Base-by-base conservation (phyloP, 495 filamentous ascomycete genomes). In the Immersiella caudata region DNA sequence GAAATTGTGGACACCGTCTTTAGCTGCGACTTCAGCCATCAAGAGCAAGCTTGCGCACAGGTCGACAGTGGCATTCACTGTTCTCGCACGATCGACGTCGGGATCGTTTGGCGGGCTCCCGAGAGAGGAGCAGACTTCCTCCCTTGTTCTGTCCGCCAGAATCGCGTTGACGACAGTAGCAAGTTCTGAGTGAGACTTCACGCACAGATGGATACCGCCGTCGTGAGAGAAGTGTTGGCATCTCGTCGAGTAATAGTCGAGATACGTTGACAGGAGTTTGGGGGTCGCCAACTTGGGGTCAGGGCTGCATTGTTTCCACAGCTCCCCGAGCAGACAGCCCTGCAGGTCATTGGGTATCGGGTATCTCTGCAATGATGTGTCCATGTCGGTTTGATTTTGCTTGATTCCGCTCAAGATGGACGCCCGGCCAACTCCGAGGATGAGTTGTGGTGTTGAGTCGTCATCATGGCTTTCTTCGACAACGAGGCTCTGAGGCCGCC, bases 231-330 rank as follows among this genome's bases (percentile, higher is more conserved):
- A 58, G 16, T 18, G 56, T n/a, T 57, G 65, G 56, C 56, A 65
- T 56, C 51, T 16, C 4, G 46, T 12, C 35, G 65, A 55, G 46
- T 67, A 70, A 50, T 64, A 65, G 40, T 55, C n/a, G 11, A 60
- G 50, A 14, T 67, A 70, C 0, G 62, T 27, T 16, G 56, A 35
- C 50, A 65, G 49, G 46, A 11, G 6, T 11, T 46, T 11, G 25
- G 46, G 9, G 3, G 22, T 21, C 16, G 35, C 8, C 33, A 20
- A 2, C 25, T 58, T 27, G 4, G 29, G 29, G 24, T 36, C 26
- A 11, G 24, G 65, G 12, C 1, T 1, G 21, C 62, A 64, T 21
- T 29, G 16, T 35, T 18, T 36, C 65, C 59, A 58, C 25, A 68
- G 52, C 33, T 49, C 21, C 6, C 25, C 21, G 1, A 68, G 65